These are phyloP conservation scores for Hirsutella thompsonii DNA, from an alignment of 2,329 filamentous ascomycete species.

Conservation along the genomic window DNA sequence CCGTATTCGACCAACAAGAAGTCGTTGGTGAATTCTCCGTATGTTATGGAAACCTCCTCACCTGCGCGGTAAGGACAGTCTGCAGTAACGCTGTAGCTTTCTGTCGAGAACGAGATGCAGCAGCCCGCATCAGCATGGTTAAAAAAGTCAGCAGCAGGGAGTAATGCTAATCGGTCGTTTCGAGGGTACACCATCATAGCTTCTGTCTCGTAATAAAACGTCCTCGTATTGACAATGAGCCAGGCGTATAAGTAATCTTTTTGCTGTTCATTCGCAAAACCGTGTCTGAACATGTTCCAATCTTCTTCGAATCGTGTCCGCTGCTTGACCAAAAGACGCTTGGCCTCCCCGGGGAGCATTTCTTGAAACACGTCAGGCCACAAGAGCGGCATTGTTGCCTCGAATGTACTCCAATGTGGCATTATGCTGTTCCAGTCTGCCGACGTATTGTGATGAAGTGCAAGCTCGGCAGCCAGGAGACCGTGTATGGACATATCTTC, in stretches of 20 bases:
- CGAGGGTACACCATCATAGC: constrained; percentile 22
- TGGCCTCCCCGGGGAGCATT: constrained; percentile 27
- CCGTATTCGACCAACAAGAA: constrained; percentile 59
- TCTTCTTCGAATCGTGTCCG: constrained; percentile 22
- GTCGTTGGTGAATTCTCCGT: constrained; percentile 60
- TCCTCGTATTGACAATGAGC: constrained; percentile 42
- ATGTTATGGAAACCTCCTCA: constrained; percentile 56
- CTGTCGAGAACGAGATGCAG: constrained; percentile 32
- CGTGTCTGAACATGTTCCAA: constrained; percentile 17
- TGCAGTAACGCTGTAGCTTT: constrained; percentile 41
- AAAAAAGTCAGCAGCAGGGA: constrained; percentile 57
- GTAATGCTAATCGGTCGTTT: constrained; percentile 49
- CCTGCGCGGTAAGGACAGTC: constrained; percentile 37
- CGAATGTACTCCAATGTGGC: constrained; percentile 2
- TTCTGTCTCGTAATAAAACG: constrained; percentile 36
- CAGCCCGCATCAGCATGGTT: constrained; percentile 39
- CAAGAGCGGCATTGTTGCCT: constrained; percentile 14
- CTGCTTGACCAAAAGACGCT: constrained; percentile 38
- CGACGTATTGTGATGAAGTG: constrained; percentile 21
- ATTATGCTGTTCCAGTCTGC: constrained; percentile 2
- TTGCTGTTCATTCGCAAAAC: constrained; percentile 12
- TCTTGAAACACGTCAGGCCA: constrained; percentile 28
- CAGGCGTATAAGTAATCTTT: constrained; percentile 32
- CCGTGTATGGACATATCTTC: constrained; percentile 52
- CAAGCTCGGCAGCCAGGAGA: constrained; percentile 56